A percentile compares a stretch with the other conserved stretches of the same genome.
Evolutionary conservation across 179 eudicot genomes (phyloP).

Genomic region (Spergularia azorica): DNA sequence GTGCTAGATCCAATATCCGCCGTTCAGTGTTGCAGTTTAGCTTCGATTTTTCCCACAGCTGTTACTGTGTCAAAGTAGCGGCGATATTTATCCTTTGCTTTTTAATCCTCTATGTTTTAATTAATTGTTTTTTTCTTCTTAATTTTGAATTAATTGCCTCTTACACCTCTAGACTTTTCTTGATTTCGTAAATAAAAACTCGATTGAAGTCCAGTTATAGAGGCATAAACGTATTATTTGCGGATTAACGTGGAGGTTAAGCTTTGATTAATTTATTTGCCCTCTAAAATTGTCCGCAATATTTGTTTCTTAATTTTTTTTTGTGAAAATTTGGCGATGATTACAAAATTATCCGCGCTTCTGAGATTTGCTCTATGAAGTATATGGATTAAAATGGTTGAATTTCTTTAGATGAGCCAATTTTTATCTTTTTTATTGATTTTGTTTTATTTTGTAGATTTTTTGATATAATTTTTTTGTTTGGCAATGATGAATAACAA

Average conservation of each 20-base stretch:
- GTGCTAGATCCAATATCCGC: constrained; percentile 13
- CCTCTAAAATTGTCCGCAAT: too few relatives aligned
- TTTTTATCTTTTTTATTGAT: neutral
- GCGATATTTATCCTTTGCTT: neutral
- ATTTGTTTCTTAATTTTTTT: too few relatives aligned
- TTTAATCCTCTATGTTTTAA: neutral
- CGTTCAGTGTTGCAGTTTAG: constrained; percentile 35
- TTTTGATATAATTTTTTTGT: neutral
- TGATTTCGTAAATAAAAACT: too few relatives aligned
- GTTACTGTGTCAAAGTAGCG: constrained; percentile 23
- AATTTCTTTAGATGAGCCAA: constrained; percentile 59
- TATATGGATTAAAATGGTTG: constrained; percentile 41
- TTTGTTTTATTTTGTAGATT: neutral
- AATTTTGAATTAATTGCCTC: too few relatives aligned
- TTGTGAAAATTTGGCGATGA: constrained; percentile 23
- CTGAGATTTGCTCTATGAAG: constrained; percentile 48
- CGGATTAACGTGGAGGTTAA: too few relatives aligned
- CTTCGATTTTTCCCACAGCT: constrained; percentile 7
- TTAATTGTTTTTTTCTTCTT: neutral
- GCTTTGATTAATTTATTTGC: too few relatives aligned
- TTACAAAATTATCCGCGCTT: constrained; percentile 56
- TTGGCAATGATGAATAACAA: constrained; percentile 15
- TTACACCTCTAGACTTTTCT: too few relatives aligned
- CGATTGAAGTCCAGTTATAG: too few relatives aligned
- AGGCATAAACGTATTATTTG: too few relatives aligned